These are phyloP conservation scores for Ceratobasidium theobromae DNA, from an alignment of 1,284 basidiomycete species.

Conservation along the genomic window DNA sequence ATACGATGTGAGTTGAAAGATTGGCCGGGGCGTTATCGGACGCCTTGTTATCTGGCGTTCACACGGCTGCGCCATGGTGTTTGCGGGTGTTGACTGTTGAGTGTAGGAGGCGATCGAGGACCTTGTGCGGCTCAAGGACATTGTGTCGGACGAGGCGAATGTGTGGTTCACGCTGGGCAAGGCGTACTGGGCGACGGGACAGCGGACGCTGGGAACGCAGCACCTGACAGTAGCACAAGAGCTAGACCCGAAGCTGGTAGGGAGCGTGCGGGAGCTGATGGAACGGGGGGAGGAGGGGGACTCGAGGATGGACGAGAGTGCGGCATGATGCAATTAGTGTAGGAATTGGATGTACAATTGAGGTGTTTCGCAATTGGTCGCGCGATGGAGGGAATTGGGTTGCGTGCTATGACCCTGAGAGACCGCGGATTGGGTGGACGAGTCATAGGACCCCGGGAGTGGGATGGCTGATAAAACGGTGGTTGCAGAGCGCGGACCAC, in stretches of 20 bases:
- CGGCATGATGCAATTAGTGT: constrained; percentile 39
- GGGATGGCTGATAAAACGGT: background rate
- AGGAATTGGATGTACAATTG: background rate
- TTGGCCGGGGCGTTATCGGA: background rate
- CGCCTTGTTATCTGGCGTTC: constrained; percentile 38
- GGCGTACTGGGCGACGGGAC: constrained; percentile 77
- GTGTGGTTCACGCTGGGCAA: constrained; percentile 94
- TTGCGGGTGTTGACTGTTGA: constrained; percentile 35
- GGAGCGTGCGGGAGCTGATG: constrained; percentile 58
- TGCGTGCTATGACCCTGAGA: constrained; percentile 7
- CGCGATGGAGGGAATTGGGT: constrained; percentile 15
- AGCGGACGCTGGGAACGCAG: constrained; percentile 75
- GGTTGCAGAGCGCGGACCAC: no score
- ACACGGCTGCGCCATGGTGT: background rate
- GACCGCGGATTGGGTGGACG: background rate
- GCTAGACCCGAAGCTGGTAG: constrained; percentile 49
- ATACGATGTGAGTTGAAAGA: constrained; percentile 66
- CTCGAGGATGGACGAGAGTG: constrained; percentile 68
- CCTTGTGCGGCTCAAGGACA: constrained; percentile 72
- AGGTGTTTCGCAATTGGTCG: background rate
- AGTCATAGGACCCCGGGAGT: constrained; percentile 5
- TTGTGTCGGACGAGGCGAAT: constrained; percentile 90
- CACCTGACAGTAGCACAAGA: constrained; percentile 87
- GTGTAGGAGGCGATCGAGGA: constrained; percentile 73
- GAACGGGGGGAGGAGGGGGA: constrained; percentile 60